Evolutionary conservation across 441 rosid species (phyloP).

Genomic region (Arabidopsis hybrid): DNA sequence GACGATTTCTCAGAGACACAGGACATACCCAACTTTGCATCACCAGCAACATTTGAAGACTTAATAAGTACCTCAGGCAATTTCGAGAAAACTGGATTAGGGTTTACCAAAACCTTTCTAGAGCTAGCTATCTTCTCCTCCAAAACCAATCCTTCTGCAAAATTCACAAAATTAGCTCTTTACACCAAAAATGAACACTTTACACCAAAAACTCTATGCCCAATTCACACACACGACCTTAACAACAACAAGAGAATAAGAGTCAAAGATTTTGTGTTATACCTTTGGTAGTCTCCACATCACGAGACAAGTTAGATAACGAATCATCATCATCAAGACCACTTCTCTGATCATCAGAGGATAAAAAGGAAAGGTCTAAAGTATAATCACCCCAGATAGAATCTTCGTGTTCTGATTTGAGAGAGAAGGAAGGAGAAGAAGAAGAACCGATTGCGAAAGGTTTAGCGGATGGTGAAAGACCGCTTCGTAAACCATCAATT

Average conservation of each 20-base stretch:
- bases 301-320: constrained; percentile 14
- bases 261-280: neutral
- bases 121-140: constrained; percentile 30
- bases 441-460: constrained; percentile 29
- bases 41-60: constrained; percentile 24
- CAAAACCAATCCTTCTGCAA: constrained; percentile 33
- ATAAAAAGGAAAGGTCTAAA: constrained; percentile 38
- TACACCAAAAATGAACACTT: neutral
- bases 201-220: neutral
- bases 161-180: neutral
- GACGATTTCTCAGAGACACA: constrained; percentile 37
- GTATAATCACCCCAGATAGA: constrained; percentile 35
- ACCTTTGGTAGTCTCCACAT: constrained; percentile 38
- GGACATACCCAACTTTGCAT: constrained; percentile 14
- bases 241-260: neutral
- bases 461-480: constrained; percentile 47
- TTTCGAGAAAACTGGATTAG: constrained; percentile 23
- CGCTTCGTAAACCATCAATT: constrained; percentile 29
- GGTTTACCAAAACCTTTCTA: neutral
- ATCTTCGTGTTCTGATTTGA: constrained; percentile 38
- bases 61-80: constrained; percentile 34
- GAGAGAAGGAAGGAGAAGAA: constrained; percentile 31
- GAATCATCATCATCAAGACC: constrained; percentile 18
- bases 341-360: constrained; percentile 35
- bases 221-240: neutral